Percentiles rank a stretch among this genome's conserved stretches.
Conservation (phyloP, 768 basidiomycete species). For the Sarcodon sp. region DNA sequence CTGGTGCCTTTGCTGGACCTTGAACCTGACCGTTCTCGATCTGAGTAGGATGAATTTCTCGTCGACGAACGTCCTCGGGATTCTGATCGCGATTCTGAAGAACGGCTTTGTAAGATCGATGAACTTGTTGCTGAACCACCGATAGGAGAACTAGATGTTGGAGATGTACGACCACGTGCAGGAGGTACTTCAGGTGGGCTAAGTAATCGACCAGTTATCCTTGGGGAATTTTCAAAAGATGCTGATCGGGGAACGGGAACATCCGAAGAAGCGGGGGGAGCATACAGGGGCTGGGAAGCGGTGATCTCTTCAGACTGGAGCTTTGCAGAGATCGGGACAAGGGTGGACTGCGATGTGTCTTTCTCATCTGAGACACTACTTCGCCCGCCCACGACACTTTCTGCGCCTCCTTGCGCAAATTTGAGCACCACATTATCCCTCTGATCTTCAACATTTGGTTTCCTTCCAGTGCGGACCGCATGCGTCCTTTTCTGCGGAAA, state of each 20-base stretch:
- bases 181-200: too few species aligned
- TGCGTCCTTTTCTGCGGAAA: conserved; percentile 14
- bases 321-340: background rate
- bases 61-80: conserved; percentile 42
- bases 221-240: too few species aligned
- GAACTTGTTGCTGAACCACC: conserved; percentile 13
- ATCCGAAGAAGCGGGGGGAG: conserved; percentile 7
- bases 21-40: conserved; percentile 32
- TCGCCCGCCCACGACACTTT: conserved; percentile 13
- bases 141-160: conserved; percentile 7
- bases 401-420: conserved; percentile 12
- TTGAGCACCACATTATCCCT: conserved; percentile 3
- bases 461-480: background rate
- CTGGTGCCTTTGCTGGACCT: conserved; percentile 19
- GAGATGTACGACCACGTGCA: conserved; percentile 5
- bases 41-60: conserved; percentile 39
- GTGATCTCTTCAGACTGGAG: background rate
- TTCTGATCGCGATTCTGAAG: conserved; percentile 14
- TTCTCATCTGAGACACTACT: conserved; percentile 6
- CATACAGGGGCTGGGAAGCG: conserved; percentile 2
- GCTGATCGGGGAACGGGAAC: conserved; percentile 10
- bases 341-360: conserved; percentile 1
- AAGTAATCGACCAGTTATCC: too few species aligned
- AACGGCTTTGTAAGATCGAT: conserved; percentile 16
- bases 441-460: conserved; percentile 6